Evolutionary conservation across 2,329 filamentous ascomycete genomes (phyloP), one percentile per base, ranked within the genome.

Genomic region (Paramyrothecium sp.): DNA sequence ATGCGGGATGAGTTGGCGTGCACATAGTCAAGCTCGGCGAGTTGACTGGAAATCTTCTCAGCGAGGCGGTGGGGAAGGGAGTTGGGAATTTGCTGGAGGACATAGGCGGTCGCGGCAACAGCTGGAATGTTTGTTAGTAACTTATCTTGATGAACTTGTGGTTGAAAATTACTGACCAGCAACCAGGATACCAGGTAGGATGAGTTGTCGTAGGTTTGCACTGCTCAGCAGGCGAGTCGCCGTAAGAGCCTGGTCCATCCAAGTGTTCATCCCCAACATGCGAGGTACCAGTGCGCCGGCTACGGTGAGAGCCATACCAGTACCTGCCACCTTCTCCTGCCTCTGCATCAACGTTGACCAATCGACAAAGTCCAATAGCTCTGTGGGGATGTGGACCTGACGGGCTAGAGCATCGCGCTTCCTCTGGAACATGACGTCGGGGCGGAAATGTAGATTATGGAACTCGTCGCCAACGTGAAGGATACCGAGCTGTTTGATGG

Each of bases 341-440:
- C 88, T 84, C 68, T 97, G 92, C 78, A 96, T 83, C 7, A 98
- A 76, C 12, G 87, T 90, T 19, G 87, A 82, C 72, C 92, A 81
- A 73, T 99, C 95, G 67, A 99, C 91, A 79, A 99, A 98, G 76
- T 99, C 95, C 83, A 83, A 90, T 1, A 97, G 66, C 69, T 99
- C 93, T 3, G 95, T 90, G 55, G 95, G 87, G 20, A 97, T 87
- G 59, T 97, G 87, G 17, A 98, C 88, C 69, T 96, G 89, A 61
- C 92, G 87, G 7, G 91, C 92, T 46, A 97, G 78, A 2, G 87
- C 85, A 71, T 99, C 91, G 58, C 88, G 85, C 67, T 89, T 89
- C 60, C 91, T 87, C 58, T 87, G 88, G 80, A 98, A 99, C 95
- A 99, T 98, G 69, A 93, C 86, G 65, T 97, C 92, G 2, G 92